These are phyloP conservation scores for Monsonia emarginata DNA, from an alignment of 441 rosid genomes.

Conservation along the genomic window DNA sequence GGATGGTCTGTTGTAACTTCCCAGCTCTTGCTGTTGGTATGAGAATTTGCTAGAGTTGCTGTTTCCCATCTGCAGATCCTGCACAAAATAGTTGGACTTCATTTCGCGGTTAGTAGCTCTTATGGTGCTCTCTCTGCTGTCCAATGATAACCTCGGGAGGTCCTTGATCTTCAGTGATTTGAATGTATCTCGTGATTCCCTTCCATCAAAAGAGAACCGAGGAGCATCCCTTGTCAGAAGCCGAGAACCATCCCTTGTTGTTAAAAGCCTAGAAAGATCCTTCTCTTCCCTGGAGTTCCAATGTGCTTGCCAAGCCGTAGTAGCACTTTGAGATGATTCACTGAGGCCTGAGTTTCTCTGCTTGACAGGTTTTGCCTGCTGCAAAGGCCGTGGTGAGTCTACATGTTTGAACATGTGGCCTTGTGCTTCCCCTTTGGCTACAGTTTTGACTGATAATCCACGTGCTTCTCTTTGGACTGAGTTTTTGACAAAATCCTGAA, in stretches of 20 bases:
- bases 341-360: conserved; percentile 29
- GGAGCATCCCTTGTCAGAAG: conserved; percentile 37
- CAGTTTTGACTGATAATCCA: conserved; percentile 31
- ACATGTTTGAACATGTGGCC: conserved; percentile 42
- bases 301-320: conserved; percentile 27
- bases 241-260: conserved; percentile 29
- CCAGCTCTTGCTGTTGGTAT: conserved; percentile 40
- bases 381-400: conserved; percentile 61
- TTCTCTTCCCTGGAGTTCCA: conserved; percentile 26
- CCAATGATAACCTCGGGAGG: conserved; percentile 79
- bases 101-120: conserved; percentile 34
- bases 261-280: conserved; percentile 24
- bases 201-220: conserved; percentile 80
- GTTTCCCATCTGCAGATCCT: conserved; percentile 20
- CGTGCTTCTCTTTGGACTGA: conserved; percentile 56
- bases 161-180: conserved; percentile 63
- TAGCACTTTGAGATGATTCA: conserved; percentile 37
- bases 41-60: conserved; percentile 9
- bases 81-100: conserved; percentile 31
- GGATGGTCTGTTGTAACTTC: conserved; percentile 46
- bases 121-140: conserved; percentile 57
- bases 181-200: conserved; percentile 39
- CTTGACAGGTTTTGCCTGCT: conserved; percentile 36
- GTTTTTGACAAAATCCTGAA: conserved; percentile 48
- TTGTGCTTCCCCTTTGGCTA: conserved; percentile 25